Base-by-base conservation (phyloP, 257 asterid genomes). In the Rauvolfia tetraphylla region DNA sequence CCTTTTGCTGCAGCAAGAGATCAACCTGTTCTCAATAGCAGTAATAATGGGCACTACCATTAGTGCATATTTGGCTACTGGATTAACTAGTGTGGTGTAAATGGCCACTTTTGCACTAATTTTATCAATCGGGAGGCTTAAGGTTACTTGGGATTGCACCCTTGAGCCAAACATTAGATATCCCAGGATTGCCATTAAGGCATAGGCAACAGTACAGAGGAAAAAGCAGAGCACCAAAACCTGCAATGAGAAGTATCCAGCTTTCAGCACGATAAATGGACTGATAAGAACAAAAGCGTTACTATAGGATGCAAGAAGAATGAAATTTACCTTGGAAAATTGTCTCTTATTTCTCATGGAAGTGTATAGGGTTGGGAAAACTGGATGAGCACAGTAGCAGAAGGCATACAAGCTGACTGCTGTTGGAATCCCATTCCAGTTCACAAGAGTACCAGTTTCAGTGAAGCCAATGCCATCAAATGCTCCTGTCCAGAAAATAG, bases 351-450 rank as follows among this genome's bases (percentile, higher is more conserved):
- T 83, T 22, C 78, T 85, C 99, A 88, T 95, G n/a, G 99, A 95
- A 69, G 89, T 89, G 83, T 95, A 95, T 22, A 95, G 48, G 1
- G 96, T 88, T 0, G 98, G 99, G 25, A 95, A 95, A 86, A 95
- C 97, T 0, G 99, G 99, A 83, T 95, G 99, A 46, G 96, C 98
- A 41, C 99, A 92, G 17, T 92, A 95, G 66, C 99, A 95, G 75
- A 92, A 95, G 23, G 98, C 88, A 13, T 91, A 91, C 15, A 95
- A 81, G 81, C 98, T 95, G 56, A 89, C 80, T 31, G 97, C 93
- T 3, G 91, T 90, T 0, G 98, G 97, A 38, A 90, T 76, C 48
- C 98, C 96, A 20, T 75, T 78, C 76, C 76, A 76, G 57, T 89
- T 83, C 2, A 91, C 14, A 66, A 80, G 6, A 3, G 61, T 71